Evolutionary conservation across 2,329 filamentous ascomycete species (phyloP), one percentile per base, ranked within the genome.

Genomic region (Didymella exigua): DNA sequence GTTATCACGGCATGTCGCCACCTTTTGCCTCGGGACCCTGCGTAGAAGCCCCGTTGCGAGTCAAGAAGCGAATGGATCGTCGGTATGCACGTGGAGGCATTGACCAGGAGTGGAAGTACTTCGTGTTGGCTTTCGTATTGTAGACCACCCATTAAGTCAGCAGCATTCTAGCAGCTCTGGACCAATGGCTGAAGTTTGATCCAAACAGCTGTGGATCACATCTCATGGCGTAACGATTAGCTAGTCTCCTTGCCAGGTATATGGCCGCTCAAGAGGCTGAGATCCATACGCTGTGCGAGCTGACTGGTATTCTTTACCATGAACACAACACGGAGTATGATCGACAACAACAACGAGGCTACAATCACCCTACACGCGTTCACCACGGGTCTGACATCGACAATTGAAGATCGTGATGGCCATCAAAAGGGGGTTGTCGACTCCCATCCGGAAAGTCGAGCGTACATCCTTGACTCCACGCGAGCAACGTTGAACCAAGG

Each of bases 31-130:
- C 42, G 42, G 42, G 29, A 50, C 42, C 53, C 37, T 55, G 36
- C 46, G 23, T 21, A 23, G 36, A 8, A 47, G 42, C 42, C 36
- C 36, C 21, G 10, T 47, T 21, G 46, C 52, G 52, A 55, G 52
- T 55, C 52, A 50, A 33, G 40, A 30, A 37, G 46, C 42, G 29
- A 23, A 46, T 37, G 11, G 52, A 55, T 55, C 52, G 52, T 46
- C 52, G 24, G 46, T 46, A 55, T 50, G 53, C 53, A 56, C 53
- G 53, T 56, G 48, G 48, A 51, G 47, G 42, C 52, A 55, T 43
- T 50, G 53, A 56, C 53, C 34, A 34, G 8, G 29, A 45, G 21
- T 24, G 27, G 30, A 33, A 49, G 45, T n/a, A n/a, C n/a, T n/a
- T n/a, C n/a, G n/a, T n/a, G n/a, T n/a, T n/a, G n/a, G n/a, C n/a